These are phyloP conservation scores for Penicillium tannophilum DNA, from an alignment of 495 filamentous ascomycete species.

Conservation along the genomic window DNA sequence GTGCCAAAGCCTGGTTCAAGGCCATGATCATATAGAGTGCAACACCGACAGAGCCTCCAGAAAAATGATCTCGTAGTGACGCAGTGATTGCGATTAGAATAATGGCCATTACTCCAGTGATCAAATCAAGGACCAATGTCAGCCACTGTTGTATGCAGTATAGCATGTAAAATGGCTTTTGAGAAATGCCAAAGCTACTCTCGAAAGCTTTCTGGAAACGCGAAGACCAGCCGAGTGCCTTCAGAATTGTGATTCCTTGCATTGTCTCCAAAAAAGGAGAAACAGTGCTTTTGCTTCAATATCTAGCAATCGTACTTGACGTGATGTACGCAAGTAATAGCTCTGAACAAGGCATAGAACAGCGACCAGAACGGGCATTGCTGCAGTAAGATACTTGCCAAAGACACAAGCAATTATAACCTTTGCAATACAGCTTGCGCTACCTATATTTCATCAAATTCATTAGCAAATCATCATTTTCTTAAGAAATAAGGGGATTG, in stretches of 20 bases:
- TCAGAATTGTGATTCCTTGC: constrained; percentile 44
- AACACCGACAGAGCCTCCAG: constrained; percentile 50
- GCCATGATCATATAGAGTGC: constrained; percentile 59
- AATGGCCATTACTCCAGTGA: constrained; percentile 38
- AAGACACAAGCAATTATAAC: background rate
- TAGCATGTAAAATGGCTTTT: constrained; percentile 46
- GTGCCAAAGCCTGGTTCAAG: constrained; percentile 33
- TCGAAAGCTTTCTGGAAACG: constrained; percentile 24
- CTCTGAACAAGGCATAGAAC: constrained; percentile 51
- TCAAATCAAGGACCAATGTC: constrained; percentile 59
- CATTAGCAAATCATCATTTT: background rate
- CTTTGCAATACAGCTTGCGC: no score
- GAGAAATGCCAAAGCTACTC: constrained; percentile 34
- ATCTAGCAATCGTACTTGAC: constrained; percentile 59
- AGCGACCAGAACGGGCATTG: constrained; percentile 22
- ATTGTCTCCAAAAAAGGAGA: constrained; percentile 54
- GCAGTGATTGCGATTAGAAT: constrained; percentile 57
- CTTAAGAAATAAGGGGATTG: background rate
- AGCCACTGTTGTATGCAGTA: constrained; percentile 65
- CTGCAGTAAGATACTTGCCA: constrained; percentile 27
- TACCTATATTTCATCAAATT: background rate
- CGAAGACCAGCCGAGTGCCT: constrained; percentile 46
- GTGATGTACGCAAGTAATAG: constrained; percentile 62
- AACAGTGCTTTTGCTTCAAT: constrained; percentile 57
- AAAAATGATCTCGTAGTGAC: constrained; percentile 1